Evolutionary conservation across 192 early-diverging fungal genomes (phyloP).

Genomic region (Chytriomyces confervae): DNA sequence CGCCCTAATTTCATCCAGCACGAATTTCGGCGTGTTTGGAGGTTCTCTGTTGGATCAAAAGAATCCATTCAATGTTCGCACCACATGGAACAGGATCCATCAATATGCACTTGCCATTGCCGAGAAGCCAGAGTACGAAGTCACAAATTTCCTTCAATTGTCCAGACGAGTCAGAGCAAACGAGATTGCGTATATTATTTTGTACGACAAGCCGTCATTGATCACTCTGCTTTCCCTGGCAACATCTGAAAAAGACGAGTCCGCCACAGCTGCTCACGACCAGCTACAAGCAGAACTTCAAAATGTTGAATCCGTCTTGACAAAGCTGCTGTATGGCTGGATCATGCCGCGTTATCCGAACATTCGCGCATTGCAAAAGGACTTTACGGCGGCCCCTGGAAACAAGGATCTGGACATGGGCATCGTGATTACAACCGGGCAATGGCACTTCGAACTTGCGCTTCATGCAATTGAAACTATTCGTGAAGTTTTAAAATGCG

Average conservation of each 20-base stretch:
- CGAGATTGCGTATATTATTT: conserved; percentile 23
- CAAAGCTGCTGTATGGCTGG: conserved; percentile 24
- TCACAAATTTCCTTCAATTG: conserved; percentile 20
- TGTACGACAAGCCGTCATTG: conserved; percentile 31
- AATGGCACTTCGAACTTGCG: conserved; percentile 38
- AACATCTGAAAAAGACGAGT: background rate
- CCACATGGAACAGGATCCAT: conserved; percentile 29
- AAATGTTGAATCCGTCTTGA: background rate
- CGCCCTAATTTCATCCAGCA: background rate
- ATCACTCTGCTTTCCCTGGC: conserved; percentile 25
- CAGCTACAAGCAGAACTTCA: conserved; percentile 2
- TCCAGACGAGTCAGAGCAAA: conserved; percentile 14
- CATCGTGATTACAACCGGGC: conserved; percentile 32
- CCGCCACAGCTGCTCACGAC: background rate
- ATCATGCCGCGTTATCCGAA: conserved; percentile 17
- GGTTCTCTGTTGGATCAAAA: conserved; percentile 18
- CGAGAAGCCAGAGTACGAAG: background rate
- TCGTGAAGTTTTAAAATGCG: conserved; percentile 44
- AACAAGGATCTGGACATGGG: conserved; percentile 20
- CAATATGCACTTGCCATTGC: conserved; percentile 18
- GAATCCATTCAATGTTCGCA: conserved; percentile 14
- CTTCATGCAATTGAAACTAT: conserved; percentile 26
- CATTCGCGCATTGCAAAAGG: conserved; percentile 14
- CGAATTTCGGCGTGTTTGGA: conserved; percentile 32
- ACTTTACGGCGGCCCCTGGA: conserved; percentile 1